Conservation (phyloP, 2,329 filamentous ascomycete genomes). For the Bertia moriformis region DNA sequence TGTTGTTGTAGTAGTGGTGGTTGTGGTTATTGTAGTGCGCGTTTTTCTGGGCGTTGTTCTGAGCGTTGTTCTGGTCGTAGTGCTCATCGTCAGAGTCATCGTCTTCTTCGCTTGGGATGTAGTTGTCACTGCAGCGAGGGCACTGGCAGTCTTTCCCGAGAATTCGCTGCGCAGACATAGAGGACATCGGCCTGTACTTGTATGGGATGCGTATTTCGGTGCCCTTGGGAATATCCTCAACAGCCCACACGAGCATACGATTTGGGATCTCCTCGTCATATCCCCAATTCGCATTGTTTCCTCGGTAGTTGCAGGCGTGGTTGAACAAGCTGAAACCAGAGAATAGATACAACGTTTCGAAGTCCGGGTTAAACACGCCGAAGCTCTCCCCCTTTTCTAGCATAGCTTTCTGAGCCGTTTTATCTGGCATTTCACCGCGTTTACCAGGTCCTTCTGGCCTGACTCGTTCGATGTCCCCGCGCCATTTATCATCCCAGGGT, state of each 20-base stretch:
- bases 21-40: no score
- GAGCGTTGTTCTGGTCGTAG: no score
- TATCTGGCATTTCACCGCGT: not conserved
- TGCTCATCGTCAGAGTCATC: no score
- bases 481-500: conserved; percentile 12
- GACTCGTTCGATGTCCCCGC: no score
- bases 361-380: not conserved
- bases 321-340: conserved; percentile 1
- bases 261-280: not conserved
- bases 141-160: not conserved
- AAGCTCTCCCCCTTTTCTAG: not conserved
- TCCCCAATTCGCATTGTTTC: not conserved
- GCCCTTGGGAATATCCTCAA: not conserved
- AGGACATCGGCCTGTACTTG: no score
- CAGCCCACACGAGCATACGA: not conserved
- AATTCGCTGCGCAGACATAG: not conserved
- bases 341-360: not conserved
- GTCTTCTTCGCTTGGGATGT: not conserved
- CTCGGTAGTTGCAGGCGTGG: not conserved
- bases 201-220: not conserved
- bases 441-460: not conserved
- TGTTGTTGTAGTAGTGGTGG: no score
- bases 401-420: not conserved
- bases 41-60: no score
- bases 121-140: not conserved